Percentiles rank a stretch among this genome's conserved stretches.
Evolutionary conservation across 768 basidiomycete species (phyloP).

Genomic region (Phylloporus scabripes): DNA sequence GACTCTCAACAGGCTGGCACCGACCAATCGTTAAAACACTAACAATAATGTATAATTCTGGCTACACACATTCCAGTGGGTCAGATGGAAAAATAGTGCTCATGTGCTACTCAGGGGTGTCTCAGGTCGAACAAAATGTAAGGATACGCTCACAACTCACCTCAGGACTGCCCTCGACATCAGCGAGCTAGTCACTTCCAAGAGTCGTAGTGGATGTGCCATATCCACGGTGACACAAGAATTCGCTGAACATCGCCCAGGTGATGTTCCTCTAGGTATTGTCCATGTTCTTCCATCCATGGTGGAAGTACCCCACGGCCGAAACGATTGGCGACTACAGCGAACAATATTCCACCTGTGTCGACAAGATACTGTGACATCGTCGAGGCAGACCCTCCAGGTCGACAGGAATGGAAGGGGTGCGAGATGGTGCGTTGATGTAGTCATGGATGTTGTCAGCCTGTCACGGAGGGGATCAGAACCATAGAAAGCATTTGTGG

Average conservation of each 20-base stretch:
- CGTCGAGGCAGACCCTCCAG: background rate
- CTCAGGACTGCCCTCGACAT: conserved; percentile 13
- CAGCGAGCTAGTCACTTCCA: background rate
- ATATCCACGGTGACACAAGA: conserved; percentile 5
- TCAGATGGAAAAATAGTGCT: conserved; percentile 23
- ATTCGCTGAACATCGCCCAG: conserved; percentile 3
- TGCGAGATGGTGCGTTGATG: no score
- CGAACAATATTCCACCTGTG: conserved; percentile 17
- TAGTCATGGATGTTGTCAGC: no score
- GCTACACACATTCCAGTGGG: conserved; percentile 15
- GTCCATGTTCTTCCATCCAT: conserved; percentile 1
- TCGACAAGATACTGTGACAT: background rate
- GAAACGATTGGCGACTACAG: conserved; percentile 8
- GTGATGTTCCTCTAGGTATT: background rate
- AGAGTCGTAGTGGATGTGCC: background rate
- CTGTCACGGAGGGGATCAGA: background rate
- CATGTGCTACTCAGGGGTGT: conserved; percentile 4
- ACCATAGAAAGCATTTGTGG: background rate
- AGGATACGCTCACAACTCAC: background rate
- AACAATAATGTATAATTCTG: background rate
- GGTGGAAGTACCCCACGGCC: conserved; percentile 13
- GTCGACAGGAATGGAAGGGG: conserved; percentile 2
- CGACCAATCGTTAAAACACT: background rate
- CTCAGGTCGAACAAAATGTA: background rate
- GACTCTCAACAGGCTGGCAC: conserved; percentile 14